Base-by-base conservation (phyloP, 805 yeast species). In the Lipomyces yamadae region DNA sequence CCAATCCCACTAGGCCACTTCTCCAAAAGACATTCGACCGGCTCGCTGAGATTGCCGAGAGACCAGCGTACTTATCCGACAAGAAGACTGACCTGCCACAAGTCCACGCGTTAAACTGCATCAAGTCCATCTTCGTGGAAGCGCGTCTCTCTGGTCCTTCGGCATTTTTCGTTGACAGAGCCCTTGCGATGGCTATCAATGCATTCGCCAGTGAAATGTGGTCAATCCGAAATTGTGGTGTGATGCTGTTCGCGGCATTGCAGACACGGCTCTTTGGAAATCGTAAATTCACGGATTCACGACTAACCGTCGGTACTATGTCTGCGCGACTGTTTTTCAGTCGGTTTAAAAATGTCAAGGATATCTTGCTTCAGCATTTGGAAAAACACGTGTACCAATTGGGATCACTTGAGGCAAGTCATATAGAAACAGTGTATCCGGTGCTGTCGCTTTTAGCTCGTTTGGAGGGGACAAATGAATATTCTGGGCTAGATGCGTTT, bases 181-280 rank as follows among this genome's bases (percentile, higher is more conserved):
- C 90, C 0, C 78, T 94, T 34, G 81, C 82, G 33, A 76, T 91
- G 29, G 81, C 96, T 0, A 81, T 95, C 55, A 72, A 78, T 1
- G 83, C 87, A 45, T 91, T 94, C 77, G 81, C 85, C 0, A 85
- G 90, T 1, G 79, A 82, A 1, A 81, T 86, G 32, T 94, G 98
- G 98, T 87, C 97, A 0, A 83, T 94, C 34, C 83, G 97, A 74
- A 94, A 94, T 75, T 91, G 98, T 76, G 92, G 97, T 0, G 89
- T 93, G 24, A 95, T 94, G 98, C 81, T 94, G 53, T 94, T 92
- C 76, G 88, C 96, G 0, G 87, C 97, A 0, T 77, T 94, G 54
- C 95, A 91, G 73, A 89, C 88, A 66, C 82, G 94, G 67, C 74
- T 95, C 4, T 93, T 94, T 77, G 96, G 96, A 1, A 84, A 82